Percentiles rank a stretch among this genome's conserved stretches.
Conservation (phyloP, 73 alveolate genomes). For the Paraurostyla sp. region DNA sequence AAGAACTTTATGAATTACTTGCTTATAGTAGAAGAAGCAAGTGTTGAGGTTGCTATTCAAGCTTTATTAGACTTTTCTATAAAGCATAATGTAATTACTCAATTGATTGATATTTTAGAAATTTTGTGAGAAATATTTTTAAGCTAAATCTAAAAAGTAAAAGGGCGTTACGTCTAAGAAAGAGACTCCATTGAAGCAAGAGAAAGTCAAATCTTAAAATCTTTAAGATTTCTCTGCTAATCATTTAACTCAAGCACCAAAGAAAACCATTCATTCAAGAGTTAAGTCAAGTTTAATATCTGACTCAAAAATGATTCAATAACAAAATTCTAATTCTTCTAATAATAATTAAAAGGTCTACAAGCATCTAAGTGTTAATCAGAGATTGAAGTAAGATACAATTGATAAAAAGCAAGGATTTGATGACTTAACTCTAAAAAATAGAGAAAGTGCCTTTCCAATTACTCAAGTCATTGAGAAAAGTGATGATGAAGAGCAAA, state of each 20-base stretch:
- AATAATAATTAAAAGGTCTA: no score
- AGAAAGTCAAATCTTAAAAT: background rate
- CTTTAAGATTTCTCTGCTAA: background rate
- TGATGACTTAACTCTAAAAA: no score
- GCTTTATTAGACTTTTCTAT: background rate
- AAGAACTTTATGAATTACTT: background rate
- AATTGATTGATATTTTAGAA: no score
- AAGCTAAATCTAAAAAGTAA: background rate
- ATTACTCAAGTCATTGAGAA: no score
- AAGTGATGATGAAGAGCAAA: no score
- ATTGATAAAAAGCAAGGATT: no score
- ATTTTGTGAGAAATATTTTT: background rate
- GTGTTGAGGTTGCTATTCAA: background rate
- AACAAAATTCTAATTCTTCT: no score
- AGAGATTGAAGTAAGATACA: no score
- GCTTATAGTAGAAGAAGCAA: background rate
- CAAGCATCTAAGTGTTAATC: no score
- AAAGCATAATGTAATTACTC: no score
- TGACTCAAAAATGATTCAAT: no score
- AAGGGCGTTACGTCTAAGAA: background rate
- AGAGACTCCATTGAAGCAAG: background rate
- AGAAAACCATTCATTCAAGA: conserved; percentile 20
- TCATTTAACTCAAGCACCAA: conserved; percentile 9
- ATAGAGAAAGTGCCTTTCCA: no score
- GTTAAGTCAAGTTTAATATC: conserved; percentile 3